These are phyloP conservation scores for Cetraspora pellucida DNA, from an alignment of 192 early-diverging fungal species.

Conservation along the genomic window DNA sequence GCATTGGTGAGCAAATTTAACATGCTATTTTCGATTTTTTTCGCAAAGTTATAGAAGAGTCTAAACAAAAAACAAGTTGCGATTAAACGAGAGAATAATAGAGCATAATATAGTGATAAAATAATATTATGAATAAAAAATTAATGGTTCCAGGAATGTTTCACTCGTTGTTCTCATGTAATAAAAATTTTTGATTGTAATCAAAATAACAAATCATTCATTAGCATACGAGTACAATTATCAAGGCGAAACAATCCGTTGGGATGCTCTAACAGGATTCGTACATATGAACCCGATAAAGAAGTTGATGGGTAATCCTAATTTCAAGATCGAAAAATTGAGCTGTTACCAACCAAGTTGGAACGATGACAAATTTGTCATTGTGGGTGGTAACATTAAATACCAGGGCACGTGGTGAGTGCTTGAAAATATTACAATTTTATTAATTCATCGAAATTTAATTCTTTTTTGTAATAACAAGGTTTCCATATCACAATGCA, in stretches of 20 bases:
- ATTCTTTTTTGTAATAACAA: neutral
- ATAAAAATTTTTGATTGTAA: neutral
- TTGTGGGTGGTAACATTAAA: neutral
- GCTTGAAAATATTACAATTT: neutral
- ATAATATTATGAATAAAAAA: too few relatives aligned
- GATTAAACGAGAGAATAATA: too few relatives aligned
- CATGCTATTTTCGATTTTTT: neutral
- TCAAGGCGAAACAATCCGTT: neutral
- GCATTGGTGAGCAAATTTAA: neutral
- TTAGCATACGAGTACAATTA: neutral
- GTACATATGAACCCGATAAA: neutral
- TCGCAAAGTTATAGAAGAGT: too few relatives aligned
- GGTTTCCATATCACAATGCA: neutral
- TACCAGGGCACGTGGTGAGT: slow-evolving; percentile 3
- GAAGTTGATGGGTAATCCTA: neutral
- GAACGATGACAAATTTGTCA: neutral
- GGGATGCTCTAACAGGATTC: neutral
- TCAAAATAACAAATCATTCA: neutral
- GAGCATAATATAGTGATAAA: too few relatives aligned
- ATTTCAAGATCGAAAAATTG: neutral
- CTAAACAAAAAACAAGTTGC: too few relatives aligned
- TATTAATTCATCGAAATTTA: neutral
- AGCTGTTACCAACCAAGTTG: neutral
- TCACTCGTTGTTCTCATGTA: neutral
- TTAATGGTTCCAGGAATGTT: too few relatives aligned